phyloP scores from a whole-genome alignment of 1,284 basidiomycete species.

The Pseudozyma flocculosa region DNA sequence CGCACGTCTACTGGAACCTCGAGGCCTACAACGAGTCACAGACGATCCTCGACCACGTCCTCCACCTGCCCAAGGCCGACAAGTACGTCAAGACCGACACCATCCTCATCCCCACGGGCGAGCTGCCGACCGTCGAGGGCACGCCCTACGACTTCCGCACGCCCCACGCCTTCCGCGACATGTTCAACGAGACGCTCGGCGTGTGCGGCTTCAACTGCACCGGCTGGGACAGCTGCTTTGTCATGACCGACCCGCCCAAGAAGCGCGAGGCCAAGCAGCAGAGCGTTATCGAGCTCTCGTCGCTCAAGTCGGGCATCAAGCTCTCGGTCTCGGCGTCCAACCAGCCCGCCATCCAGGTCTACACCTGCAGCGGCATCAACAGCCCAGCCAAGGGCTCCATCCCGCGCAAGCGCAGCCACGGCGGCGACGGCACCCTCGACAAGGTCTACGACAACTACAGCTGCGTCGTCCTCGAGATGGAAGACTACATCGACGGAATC shows the following conservation, averaged over 20 bases:
- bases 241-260: slow-evolving; percentile 38
- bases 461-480: slow-evolving; percentile 49
- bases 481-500: slow-evolving; percentile 50
- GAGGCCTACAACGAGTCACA: slow-evolving; percentile 36
- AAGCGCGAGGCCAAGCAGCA: slow-evolving; percentile 13
- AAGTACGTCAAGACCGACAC: slow-evolving; percentile 3
- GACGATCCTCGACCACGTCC: slow-evolving; percentile 37
- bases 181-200: slow-evolving; percentile 42
- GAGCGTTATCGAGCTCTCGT: slow-evolving; percentile 41
- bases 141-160: slow-evolving; percentile 44
- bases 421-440: slow-evolving; percentile 38
- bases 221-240: slow-evolving; percentile 51
- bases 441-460: slow-evolving; percentile 44
- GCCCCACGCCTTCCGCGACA: slow-evolving; percentile 26
- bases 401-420: slow-evolving; percentile 47
- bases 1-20: slow-evolving; percentile 55
- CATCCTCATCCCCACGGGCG: slow-evolving; percentile 48
- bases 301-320: slow-evolving; percentile 43
- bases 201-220: slow-evolving; percentile 42
- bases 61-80: slow-evolving; percentile 11
- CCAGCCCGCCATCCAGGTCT: slow-evolving; percentile 47
- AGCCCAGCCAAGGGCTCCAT: slow-evolving; percentile 36
- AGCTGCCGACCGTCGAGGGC: slow-evolving; percentile 21
- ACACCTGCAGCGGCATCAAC: slow-evolving; percentile 41
- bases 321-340: slow-evolving; percentile 28